Base-by-base conservation (phyloP, 2,329 filamentous ascomycete genomes). In the Aspergillus awamori region DNA sequence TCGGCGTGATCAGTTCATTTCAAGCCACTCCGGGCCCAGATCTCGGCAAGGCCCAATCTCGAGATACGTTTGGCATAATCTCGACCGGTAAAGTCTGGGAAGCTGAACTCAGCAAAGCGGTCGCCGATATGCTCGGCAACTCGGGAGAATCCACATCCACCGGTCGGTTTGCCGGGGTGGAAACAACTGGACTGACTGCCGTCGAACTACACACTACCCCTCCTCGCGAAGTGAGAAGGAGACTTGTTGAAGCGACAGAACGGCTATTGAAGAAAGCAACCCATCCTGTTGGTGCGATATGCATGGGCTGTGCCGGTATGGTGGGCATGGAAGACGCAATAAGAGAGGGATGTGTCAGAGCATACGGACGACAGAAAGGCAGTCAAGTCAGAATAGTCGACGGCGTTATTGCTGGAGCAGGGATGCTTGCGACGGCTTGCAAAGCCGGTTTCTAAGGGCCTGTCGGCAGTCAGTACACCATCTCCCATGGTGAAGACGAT, bases 241-340 rank as follows among this genome's bases (percentile, higher is more conserved):
- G 86, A 69, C 86, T 97, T 72, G 87, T 83, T 66, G 83, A 86
- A 15, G 92, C 93, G 0, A 90, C 91, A 0, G 85, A 83, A 73
- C 80, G 83, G 54, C 78, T 97, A 26, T 76, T 96, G 28, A 74
- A 72, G 7, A 81, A 80, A 11, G 78, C 71, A 8, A 59, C 67
- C 6, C 60, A 83, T 0, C 79, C 81, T 3, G 84, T 93, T 0
- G 80, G 82, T 4, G 90, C 88, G 24, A 86, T 97, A 7, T 90
- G 92, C 70, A 84, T 97, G 80, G 93, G 93, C 0, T 97, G 93
- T 74, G 93, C 91, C 2, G 93, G 93, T 0, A 97, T 97, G 93
- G 88, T 89, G 1, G 93, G 93, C 0, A 83, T 97, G 77, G 90
- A 95, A 68, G 82, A 86, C 43, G 89, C 89, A 61, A 92, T 97